Evolutionary conservation across 495 filamentous ascomycete species (phyloP).

Genomic region (Aspergillus diversus): DNA sequence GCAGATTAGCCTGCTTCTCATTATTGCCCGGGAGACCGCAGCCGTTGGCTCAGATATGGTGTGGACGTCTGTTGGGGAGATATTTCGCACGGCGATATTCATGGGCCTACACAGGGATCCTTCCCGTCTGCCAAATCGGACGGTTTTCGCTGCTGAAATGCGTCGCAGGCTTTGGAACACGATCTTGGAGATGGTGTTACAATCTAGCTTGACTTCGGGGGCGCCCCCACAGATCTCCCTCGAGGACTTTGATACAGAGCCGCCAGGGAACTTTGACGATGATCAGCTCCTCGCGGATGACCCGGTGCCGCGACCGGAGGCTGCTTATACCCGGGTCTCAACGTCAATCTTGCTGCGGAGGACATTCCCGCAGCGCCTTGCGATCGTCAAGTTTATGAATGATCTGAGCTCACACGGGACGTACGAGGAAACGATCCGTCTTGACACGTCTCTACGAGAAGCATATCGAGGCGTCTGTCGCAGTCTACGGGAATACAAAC

Average conservation of each 20-base stretch:
- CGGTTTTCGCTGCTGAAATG: conserved; percentile 55
- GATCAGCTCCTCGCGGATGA: conserved; percentile 38
- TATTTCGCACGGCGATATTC: conserved; percentile 59
- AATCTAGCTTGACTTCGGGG: conserved; percentile 56
- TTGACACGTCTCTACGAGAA: conserved; percentile 41
- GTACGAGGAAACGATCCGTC: conserved; percentile 41
- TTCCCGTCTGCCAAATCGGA: conserved; percentile 42
- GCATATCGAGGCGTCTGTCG: conserved; percentile 38
- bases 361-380: conserved; percentile 50
- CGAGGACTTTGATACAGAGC: conserved; percentile 57
- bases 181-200: conserved; percentile 56
- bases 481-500: conserved; percentile 36
- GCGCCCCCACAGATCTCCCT: conserved; percentile 51
- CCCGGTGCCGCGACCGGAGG: conserved; percentile 34
- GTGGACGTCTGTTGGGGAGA: conserved; percentile 60
- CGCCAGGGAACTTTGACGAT: conserved; percentile 54
- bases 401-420: conserved; percentile 35
- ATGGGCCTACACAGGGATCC: conserved; percentile 69
- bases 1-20: conserved; percentile 53
- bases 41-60: conserved; percentile 52
- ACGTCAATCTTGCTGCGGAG: conserved; percentile 49
- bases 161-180: conserved; percentile 66
- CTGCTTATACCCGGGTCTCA: conserved; percentile 46
- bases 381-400: conserved; percentile 52
- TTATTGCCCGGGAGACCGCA: conserved; percentile 52